Conservation (phyloP, 2,329 filamentous ascomycete species). For the Aspergillus fijiensis region DNA sequence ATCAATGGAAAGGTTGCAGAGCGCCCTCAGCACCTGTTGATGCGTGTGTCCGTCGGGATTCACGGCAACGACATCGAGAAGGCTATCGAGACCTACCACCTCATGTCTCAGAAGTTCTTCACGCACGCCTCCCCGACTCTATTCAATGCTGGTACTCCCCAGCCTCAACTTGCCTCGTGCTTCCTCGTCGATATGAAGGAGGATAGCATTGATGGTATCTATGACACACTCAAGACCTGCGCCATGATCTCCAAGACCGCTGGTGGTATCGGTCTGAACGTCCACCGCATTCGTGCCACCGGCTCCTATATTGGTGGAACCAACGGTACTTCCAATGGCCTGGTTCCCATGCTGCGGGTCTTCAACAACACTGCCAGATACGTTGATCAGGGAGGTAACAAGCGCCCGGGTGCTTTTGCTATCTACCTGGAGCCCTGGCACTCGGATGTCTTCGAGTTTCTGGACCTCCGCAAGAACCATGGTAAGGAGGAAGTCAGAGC, state of each 20-base stretch:
- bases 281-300: slow-evolving; percentile 94
- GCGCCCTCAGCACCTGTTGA: slow-evolving; percentile 98
- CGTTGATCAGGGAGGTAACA: slow-evolving; percentile 98
- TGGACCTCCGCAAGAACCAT: slow-evolving; percentile 98
- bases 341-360: slow-evolving; percentile 96
- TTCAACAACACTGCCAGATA: slow-evolving; percentile 99
- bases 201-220: slow-evolving; percentile 98
- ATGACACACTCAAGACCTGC: slow-evolving; percentile 98
- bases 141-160: slow-evolving; percentile 95
- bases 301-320: slow-evolving; percentile 98
- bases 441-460: slow-evolving; percentile 93
- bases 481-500: slow-evolving; percentile 98
- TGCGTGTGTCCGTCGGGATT: slow-evolving; percentile 97
- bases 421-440: slow-evolving; percentile 99
- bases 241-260: slow-evolving; percentile 99
- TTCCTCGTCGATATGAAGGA: slow-evolving; percentile 99
- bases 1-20: slow-evolving; percentile 95
- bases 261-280: slow-evolving; percentile 94
- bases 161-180: slow-evolving; percentile 93
- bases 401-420: slow-evolving; percentile 95
- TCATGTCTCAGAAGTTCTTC: slow-evolving; percentile 98
- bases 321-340: slow-evolving; percentile 96
- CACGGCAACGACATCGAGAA: slow-evolving; percentile 93
- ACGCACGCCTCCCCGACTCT: slow-evolving; percentile 97
- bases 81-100: slow-evolving; percentile 95